A percentile compares a stretch with the other conserved stretches of the same genome.
Evolutionary conservation across 345 rosid species (phyloP).

Genomic region (Salix dunnii): DNA sequence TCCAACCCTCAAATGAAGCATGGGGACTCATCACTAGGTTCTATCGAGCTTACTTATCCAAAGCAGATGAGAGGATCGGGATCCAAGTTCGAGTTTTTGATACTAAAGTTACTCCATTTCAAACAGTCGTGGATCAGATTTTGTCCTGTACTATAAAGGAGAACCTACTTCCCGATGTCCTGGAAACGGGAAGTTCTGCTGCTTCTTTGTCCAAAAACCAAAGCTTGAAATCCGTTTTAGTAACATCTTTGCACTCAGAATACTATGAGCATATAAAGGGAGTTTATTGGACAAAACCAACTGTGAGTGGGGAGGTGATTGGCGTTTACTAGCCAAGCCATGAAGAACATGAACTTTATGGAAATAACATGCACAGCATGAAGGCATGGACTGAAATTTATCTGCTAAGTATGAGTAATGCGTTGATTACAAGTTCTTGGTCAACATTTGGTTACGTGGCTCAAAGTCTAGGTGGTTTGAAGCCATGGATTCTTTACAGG

Average conservation of each 20-base stretch:
- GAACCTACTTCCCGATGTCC: constrained; percentile 6
- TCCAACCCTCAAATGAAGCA: constrained; percentile 18
- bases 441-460: constrained; percentile 32
- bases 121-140: constrained; percentile 11
- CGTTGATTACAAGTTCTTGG: constrained; percentile 18
- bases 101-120: neutral
- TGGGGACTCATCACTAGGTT: constrained; percentile 25
- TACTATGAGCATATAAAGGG: constrained; percentile 14
- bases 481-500: constrained; percentile 19
- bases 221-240: constrained; percentile 9
- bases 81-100: constrained; percentile 18
- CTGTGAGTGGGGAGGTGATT: constrained; percentile 17
- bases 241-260: constrained; percentile 11
- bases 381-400: constrained; percentile 29
- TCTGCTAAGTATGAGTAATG: constrained; percentile 14
- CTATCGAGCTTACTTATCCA: constrained; percentile 12
- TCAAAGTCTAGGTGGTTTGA: constrained; percentile 21
- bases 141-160: constrained; percentile 4
- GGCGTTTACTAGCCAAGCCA: constrained; percentile 23
- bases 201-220: neutral
- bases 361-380: constrained; percentile 17
- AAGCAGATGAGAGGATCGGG: constrained; percentile 18
- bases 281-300: constrained; percentile 16
- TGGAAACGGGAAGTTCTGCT: neutral
- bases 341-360: constrained; percentile 18